Conservation (phyloP, 805 yeast genomes). For the Cyberlindnera petersonii region DNA sequence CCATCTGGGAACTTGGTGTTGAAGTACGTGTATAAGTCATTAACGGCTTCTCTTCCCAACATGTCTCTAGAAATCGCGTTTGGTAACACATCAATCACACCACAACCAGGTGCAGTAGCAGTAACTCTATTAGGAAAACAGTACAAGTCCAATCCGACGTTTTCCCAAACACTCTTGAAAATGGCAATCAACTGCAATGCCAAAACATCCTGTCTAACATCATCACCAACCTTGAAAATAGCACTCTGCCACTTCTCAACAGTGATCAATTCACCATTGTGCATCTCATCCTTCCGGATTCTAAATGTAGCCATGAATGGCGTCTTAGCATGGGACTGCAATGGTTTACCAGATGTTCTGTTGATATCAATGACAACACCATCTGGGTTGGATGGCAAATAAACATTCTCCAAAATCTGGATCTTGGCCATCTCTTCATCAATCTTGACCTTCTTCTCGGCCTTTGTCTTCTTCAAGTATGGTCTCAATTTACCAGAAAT, state of each 20-base stretch:
- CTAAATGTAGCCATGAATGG: constrained; percentile 97
- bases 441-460: constrained; percentile 92
- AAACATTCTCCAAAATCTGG: constrained; percentile 73
- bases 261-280: constrained; percentile 37
- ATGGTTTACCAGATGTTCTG: constrained; percentile 86
- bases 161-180: constrained; percentile 86
- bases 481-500: constrained; percentile 96
- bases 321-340: constrained; percentile 98
- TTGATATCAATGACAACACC: constrained; percentile 91
- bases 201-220: constrained; percentile 94
- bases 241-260: constrained; percentile 87
- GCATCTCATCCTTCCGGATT: constrained; percentile 56
- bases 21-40: constrained; percentile 91
- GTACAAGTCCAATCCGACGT: constrained; percentile 82
- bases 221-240: constrained; percentile 98
- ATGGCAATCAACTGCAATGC: constrained; percentile 90
- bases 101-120: constrained; percentile 99
- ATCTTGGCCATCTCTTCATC: constrained; percentile 92
- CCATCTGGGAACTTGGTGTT: constrained; percentile 94
- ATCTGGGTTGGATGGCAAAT: constrained; percentile 94
- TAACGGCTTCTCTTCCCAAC: constrained; percentile 98
- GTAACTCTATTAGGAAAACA: constrained; percentile 94
- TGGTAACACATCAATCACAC: constrained; percentile 96
- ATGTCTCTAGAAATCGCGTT: constrained; percentile 94
- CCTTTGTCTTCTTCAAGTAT: constrained; percentile 87